phyloP scores from a whole-genome alignment of 2,329 filamentous ascomycete genomes.

The Paradendryphiella salina region DNA sequence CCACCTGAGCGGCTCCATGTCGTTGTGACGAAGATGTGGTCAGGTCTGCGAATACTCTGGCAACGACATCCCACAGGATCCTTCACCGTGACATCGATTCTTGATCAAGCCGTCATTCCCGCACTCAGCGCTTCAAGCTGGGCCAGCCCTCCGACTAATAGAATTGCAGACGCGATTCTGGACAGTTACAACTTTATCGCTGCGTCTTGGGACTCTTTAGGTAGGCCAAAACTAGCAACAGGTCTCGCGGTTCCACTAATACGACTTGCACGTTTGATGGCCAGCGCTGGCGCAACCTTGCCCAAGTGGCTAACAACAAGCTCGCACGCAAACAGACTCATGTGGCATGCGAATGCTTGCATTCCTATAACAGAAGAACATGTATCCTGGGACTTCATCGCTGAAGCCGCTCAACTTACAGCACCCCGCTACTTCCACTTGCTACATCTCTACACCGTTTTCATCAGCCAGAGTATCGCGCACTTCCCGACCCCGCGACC shows the following conservation, averaged over 20 bases:
- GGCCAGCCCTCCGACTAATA: neutral
- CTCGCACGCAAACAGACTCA: conserved; percentile 23
- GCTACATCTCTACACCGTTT: conserved; percentile 38
- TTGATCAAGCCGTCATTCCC: conserved; percentile 28
- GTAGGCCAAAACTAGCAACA: conserved; percentile 25
- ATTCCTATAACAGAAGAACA: conserved; percentile 19
- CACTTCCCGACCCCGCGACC: conserved; percentile 15
- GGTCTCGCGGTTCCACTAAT: conserved; percentile 37
- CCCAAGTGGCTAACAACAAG: conserved; percentile 32
- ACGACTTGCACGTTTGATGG: conserved; percentile 37
- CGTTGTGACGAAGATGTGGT: conserved; percentile 30
- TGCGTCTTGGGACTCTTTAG: conserved; percentile 34
- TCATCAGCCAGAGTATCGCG: conserved; percentile 36
- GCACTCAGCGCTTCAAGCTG: conserved; percentile 20
- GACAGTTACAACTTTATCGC: conserved; percentile 32
- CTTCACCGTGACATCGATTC: conserved; percentile 26
- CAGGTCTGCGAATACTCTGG: conserved; percentile 26
- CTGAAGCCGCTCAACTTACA: conserved; percentile 21
- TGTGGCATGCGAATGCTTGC: conserved; percentile 39
- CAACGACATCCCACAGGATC: conserved; percentile 17
- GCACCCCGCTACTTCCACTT: conserved; percentile 28
- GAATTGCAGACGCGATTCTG: conserved; percentile 15
- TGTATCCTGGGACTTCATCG: conserved; percentile 32
- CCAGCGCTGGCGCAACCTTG: conserved; percentile 25
- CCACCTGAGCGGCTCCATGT: conserved; percentile 22